Evolutionary conservation across 2,329 filamentous ascomycete species (phyloP).

Genomic region (Fusarium udum): DNA sequence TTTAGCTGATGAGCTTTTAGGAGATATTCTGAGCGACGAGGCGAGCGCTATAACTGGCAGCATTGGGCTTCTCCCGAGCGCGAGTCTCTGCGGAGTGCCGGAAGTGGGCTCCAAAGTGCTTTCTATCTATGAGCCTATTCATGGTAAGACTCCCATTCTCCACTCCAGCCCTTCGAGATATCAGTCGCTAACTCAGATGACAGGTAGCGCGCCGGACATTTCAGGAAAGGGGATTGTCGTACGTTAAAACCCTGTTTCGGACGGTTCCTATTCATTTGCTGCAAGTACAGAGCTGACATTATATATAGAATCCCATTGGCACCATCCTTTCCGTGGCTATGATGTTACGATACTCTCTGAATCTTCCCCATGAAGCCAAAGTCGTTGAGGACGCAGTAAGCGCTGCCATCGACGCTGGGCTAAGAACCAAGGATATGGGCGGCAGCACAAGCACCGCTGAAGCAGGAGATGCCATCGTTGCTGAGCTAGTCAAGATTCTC

Average conservation of each 20-base stretch:
- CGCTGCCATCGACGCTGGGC: slow-evolving; percentile 78
- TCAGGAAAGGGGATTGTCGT: slow-evolving; percentile 85
- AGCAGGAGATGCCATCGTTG: slow-evolving; percentile 78
- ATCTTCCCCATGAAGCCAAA: slow-evolving; percentile 76
- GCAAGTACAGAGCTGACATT: neutral
- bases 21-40: slow-evolving; percentile 96
- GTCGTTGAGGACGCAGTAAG: slow-evolving; percentile 83
- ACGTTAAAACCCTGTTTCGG: neutral
- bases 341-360: slow-evolving; percentile 92
- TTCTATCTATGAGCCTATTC: slow-evolving; percentile 97
- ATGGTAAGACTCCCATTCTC: slow-evolving; percentile 66
- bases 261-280: neutral
- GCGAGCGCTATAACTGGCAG: slow-evolving; percentile 93
- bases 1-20: slow-evolving; percentile 61
- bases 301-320: slow-evolving; percentile 74
- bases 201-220: slow-evolving; percentile 66
- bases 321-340: slow-evolving; percentile 92
- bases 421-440: slow-evolving; percentile 84
- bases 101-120: slow-evolving; percentile 87
- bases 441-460: slow-evolving; percentile 76
- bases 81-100: slow-evolving; percentile 85
- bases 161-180: neutral
- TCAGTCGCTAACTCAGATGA: neutral
- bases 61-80: slow-evolving; percentile 87
- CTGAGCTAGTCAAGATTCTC: slow-evolving; percentile 28